Percentiles rank a stretch among this genome's conserved stretches.
phyloP scores from a whole-genome alignment of 352 stramenopile genomes.

The Phytopythium delawarense region DNA sequence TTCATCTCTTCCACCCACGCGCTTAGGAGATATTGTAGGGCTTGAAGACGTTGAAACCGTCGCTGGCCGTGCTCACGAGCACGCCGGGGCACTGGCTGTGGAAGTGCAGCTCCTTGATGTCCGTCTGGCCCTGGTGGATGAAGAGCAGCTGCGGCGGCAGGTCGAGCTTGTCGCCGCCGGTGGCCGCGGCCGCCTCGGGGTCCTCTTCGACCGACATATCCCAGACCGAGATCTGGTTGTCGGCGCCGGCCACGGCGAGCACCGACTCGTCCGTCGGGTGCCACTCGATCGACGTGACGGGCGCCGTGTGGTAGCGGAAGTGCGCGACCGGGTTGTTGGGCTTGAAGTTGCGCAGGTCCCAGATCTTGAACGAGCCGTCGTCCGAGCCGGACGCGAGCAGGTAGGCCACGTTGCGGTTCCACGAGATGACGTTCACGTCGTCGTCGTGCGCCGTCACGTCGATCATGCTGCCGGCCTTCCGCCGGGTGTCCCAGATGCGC shows the following conservation, averaged over 20 bases:
- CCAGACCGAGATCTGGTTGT: slow-evolving; percentile 98
- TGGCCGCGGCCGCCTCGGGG: slow-evolving; percentile 46
- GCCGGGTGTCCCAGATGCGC: slow-evolving; percentile 97
- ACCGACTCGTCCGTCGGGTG: slow-evolving; percentile 99
- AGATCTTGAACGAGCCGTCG: slow-evolving; percentile 97
- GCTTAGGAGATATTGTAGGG: slow-evolving; percentile 91
- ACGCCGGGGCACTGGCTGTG: slow-evolving; percentile 98
- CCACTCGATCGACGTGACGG: slow-evolving; percentile 99
- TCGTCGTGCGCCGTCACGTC: slow-evolving; percentile 90
- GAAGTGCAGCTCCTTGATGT: slow-evolving; percentile 99
- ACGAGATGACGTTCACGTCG: slow-evolving; percentile 99
- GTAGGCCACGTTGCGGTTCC: slow-evolving; percentile 97
- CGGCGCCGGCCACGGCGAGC: slow-evolving; percentile 91
- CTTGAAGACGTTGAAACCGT: slow-evolving; percentile 99
- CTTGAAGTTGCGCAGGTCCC: slow-evolving; percentile 95
- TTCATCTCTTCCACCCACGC: not conserved
- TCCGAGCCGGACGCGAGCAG: slow-evolving; percentile 96
- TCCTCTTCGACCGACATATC: slow-evolving; percentile 99
- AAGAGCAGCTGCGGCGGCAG: slow-evolving; percentile 99
- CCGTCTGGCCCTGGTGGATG: slow-evolving; percentile 98
- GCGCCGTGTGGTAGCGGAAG: slow-evolving; percentile 94
- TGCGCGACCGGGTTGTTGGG: slow-evolving; percentile 87
- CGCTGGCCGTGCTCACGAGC: slow-evolving; percentile 94
- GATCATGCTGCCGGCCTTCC: slow-evolving; percentile 92
- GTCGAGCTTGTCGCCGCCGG: slow-evolving; percentile 72